Conservation (phyloP, 2,329 filamentous ascomycete genomes). For the Didymella keratinophila region DNA sequence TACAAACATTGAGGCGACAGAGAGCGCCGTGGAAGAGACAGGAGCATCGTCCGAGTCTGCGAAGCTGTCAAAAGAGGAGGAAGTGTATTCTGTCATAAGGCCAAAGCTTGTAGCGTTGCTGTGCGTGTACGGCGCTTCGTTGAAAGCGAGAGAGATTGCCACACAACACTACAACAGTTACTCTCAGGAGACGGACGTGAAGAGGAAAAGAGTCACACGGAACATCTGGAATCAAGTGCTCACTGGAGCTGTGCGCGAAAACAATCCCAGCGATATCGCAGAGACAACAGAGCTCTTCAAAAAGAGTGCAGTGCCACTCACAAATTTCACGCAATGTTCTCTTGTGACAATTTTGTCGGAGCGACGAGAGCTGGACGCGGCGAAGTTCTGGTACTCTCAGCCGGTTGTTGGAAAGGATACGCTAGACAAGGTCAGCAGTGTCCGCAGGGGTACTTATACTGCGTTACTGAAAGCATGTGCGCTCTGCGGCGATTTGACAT, state of each 20-base stretch:
- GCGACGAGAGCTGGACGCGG: conserved; percentile 65
- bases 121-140: conserved; percentile 35
- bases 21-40: background rate
- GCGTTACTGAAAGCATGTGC: conserved; percentile 67
- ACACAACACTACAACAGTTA: conserved; percentile 21
- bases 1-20: conserved; percentile 6
- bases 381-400: conserved; percentile 72
- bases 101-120: conserved; percentile 31
- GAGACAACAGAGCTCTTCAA: conserved; percentile 63
- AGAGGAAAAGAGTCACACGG: conserved; percentile 3
- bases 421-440: conserved; percentile 14
- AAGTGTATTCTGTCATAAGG: conserved; percentile 14
- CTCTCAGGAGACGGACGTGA: conserved; percentile 4
- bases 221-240: conserved; percentile 56
- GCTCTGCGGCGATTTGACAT: conserved; percentile 36
- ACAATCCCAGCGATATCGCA: conserved; percentile 65
- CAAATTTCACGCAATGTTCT: conserved; percentile 53
- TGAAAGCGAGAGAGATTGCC: conserved; percentile 38
- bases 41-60: background rate
- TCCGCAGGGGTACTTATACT: conserved; percentile 54
- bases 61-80: conserved; percentile 9
- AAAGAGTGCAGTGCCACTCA: conserved; percentile 48
- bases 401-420: conserved; percentile 52
- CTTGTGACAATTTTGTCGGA: conserved; percentile 70
- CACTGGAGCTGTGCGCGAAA: conserved; percentile 68